Conservation (phyloP, 164 flowering plant genomes). For the Dillenia turbinata region DNA sequence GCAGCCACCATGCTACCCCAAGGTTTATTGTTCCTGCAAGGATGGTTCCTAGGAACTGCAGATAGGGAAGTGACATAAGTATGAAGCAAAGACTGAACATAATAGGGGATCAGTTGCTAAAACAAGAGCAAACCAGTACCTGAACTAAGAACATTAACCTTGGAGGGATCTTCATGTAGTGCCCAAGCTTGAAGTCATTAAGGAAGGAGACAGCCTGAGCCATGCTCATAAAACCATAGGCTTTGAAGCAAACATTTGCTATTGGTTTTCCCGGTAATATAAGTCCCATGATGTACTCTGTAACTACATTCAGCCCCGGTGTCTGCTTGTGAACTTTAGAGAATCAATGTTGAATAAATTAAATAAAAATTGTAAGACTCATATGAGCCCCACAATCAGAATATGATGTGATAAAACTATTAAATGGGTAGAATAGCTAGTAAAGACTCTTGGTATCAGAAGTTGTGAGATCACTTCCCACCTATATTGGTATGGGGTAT, state of each 20-base stretch:
- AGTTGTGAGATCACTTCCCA: too few relatives aligned
- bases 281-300: constrained; percentile 22
- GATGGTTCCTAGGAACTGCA: constrained; percentile 21
- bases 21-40: constrained; percentile 19
- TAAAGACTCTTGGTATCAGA: too few relatives aligned
- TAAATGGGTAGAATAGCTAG: too few relatives aligned
- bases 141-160: constrained; percentile 26
- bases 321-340: constrained; percentile 7
- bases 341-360: neutral
- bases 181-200: constrained; percentile 30
- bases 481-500: too few relatives aligned
- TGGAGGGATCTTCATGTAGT: constrained; percentile 34
- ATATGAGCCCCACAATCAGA: too few relatives aligned
- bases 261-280: constrained; percentile 22
- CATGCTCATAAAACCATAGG: constrained; percentile 20
- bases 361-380: too few relatives aligned
- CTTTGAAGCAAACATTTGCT: constrained; percentile 21
- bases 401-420: too few relatives aligned
- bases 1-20: constrained; percentile 20
- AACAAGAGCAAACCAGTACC: constrained; percentile 5
- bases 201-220: constrained; percentile 22
- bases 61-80: neutral
- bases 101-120: too few relatives aligned
- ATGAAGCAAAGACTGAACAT: too few relatives aligned
- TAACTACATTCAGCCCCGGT: constrained; percentile 25